Evolutionary conservation across 129 eudicot species (phyloP).

Genomic region (Mikania micrantha): DNA sequence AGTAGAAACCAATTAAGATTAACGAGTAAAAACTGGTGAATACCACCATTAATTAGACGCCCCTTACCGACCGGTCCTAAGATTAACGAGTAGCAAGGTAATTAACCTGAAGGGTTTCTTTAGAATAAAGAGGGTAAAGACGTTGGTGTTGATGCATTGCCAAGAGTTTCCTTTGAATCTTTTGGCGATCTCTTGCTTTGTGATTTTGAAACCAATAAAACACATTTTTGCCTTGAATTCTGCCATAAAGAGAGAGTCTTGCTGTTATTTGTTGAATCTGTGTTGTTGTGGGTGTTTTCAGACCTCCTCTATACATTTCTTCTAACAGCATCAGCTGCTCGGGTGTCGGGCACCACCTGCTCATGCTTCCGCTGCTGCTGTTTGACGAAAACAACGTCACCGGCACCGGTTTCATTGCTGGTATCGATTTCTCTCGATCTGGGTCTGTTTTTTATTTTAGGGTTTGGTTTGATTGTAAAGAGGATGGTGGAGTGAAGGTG

Average conservation of each 20-base stretch:
- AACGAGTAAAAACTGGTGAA: too few species aligned
- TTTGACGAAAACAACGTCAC: background rate
- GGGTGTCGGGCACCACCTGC: conserved; percentile 85
- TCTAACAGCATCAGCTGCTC: conserved; percentile 76
- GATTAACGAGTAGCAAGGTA: background rate
- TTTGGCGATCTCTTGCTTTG: conserved; percentile 81
- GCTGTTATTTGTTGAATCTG: conserved; percentile 76
- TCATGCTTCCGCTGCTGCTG: conserved; percentile 27
- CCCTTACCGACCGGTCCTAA: too few species aligned
- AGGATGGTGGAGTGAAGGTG: conserved; percentile 5
- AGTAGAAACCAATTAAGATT: too few species aligned
- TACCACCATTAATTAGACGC: too few species aligned
- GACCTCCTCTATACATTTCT: conserved; percentile 64
- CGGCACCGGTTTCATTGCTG: background rate
- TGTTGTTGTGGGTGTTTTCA: conserved; percentile 64
- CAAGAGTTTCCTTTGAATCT: conserved; percentile 45
- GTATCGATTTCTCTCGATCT: background rate
- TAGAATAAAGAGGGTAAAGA: conserved; percentile 8
- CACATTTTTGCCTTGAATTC: conserved; percentile 73
- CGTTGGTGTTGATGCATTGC: conserved; percentile 30
- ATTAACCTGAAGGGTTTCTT: conserved; percentile 29
- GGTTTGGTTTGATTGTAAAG: background rate
- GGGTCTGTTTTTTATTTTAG: too few species aligned
- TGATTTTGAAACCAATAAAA: conserved; percentile 93
- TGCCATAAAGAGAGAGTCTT: conserved; percentile 60